A percentile compares a stretch with the other conserved stretches of the same genome.
phyloP scores from a whole-genome alignment of 495 filamentous ascomycete genomes.

The Annulohypoxylon moriforme region DNA sequence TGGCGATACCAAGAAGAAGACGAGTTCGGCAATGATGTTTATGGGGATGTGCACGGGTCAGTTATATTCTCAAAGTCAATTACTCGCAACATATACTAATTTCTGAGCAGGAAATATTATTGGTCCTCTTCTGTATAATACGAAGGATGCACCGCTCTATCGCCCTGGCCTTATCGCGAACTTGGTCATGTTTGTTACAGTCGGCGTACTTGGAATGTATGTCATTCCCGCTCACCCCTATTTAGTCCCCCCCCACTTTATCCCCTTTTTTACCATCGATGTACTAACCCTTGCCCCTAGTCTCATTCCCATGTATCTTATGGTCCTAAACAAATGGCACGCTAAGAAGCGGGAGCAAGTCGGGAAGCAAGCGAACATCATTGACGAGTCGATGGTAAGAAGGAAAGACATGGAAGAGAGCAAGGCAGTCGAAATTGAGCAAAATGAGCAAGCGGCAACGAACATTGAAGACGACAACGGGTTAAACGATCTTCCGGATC shows the following conservation, averaged over 20 bases:
- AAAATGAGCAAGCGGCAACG: constrained; percentile 46
- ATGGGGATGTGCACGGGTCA: constrained; percentile 66
- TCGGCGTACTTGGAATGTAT: constrained; percentile 52
- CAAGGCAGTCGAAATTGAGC: constrained; percentile 59
- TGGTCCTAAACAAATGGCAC: constrained; percentile 60
- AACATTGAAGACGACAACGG: constrained; percentile 60
- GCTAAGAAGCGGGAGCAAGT: constrained; percentile 56
- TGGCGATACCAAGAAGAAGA: constrained; percentile 75
- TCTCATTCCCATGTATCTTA: constrained; percentile 59
- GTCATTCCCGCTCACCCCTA: constrained; percentile 25
- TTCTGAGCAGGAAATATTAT: constrained; percentile 62
- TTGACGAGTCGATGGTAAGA: constrained; percentile 55
- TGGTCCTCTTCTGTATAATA: constrained; percentile 70
- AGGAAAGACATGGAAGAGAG: constrained; percentile 57
- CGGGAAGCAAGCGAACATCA: constrained; percentile 56
- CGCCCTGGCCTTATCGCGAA: constrained; percentile 66
- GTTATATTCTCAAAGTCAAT: background rate
- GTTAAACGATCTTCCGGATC: constrained; percentile 64
- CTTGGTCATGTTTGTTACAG: constrained; percentile 54
- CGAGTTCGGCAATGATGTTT: constrained; percentile 69
- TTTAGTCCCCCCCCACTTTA: background rate
- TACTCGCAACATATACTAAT: background rate
- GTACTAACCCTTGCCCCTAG: constrained; percentile 39
- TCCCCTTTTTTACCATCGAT: background rate
- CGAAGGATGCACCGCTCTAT: constrained; percentile 69